Percentiles rank a stretch among this genome's conserved stretches.
Evolutionary conservation across 192 early-diverging fungal species (phyloP).

Genomic region (Linnemannia exigua): DNA sequence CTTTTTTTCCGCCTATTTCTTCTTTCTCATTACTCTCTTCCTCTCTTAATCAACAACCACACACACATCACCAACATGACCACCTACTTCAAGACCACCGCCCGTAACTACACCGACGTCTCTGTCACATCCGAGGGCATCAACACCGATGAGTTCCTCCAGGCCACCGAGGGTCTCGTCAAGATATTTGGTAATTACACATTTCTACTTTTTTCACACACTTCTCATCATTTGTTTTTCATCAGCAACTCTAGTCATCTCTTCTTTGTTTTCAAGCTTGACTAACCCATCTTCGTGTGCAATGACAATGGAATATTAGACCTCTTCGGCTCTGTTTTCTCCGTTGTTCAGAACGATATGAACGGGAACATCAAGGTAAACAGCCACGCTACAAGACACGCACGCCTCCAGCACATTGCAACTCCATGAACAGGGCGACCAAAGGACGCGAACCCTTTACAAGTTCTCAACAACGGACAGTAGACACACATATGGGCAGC

Average conservation of each 20-base stretch:
- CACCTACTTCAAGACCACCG: constrained; percentile 75
- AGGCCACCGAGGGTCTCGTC: constrained; percentile 83
- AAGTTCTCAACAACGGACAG: background rate
- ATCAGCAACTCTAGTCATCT: background rate
- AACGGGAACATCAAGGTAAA: constrained; percentile 89
- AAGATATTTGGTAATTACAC: constrained; percentile 79
- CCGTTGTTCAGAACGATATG: constrained; percentile 93
- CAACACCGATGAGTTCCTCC: constrained; percentile 81
- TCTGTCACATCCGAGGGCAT: constrained; percentile 72
- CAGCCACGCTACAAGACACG: background rate
- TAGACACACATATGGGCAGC: background rate
- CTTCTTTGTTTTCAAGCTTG: background rate
- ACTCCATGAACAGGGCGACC: background rate
- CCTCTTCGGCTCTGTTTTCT: constrained; percentile 82
- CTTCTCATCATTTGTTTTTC: constrained; percentile 20
- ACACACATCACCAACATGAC: constrained; percentile 26
- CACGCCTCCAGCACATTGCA: background rate
- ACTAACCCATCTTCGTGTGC: background rate
- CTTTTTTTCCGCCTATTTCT: constrained; percentile 7
- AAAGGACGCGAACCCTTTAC: background rate
- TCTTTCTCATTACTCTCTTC: constrained; percentile 7
- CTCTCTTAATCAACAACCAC: constrained; percentile 25
- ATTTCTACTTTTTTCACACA: background rate
- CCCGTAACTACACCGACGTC: constrained; percentile 78
- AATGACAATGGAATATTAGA: constrained; percentile 51